Base-by-base conservation (phyloP, 129 eudicot species). In the Chrysanthemum lavandulifolium region DNA sequence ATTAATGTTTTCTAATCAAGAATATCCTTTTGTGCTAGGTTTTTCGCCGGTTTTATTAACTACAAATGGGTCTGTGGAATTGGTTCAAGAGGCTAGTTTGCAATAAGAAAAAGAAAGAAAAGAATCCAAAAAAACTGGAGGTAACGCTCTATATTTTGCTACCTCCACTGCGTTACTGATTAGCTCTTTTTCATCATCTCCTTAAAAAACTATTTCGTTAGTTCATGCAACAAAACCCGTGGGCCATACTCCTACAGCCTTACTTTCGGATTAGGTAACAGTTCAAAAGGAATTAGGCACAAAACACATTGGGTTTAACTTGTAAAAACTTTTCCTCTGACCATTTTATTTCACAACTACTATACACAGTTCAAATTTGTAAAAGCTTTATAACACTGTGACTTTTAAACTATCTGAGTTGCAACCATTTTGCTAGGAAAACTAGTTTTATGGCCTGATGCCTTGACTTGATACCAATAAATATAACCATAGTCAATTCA, bases 51-150 rank as follows among this genome's bases (percentile, higher is more conserved):
- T 10, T 72, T 54, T 45, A 58, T 52, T 61, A 73, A 45, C 56
- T 33, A 49, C 63, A 76, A 57, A 81, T 81, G 84, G 81, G 84
- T 65, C 29, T 73, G 45, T 75, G 85, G 75, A 40, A 56, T 71
- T 85, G 89, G 82, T 68, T 79, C 31, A 85, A 79, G 78, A 27
- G 12, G 27, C 55, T 79, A 21, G 11, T 82, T 55, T 40, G 82
- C 65, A 68, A 67, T 75, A 79, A 69, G 80, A 73, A 60, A 61
- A 67, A 68, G 61, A 84, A 85, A 68, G 53, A 48, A 9, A 55
- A 21, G 16, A 75, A 79, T 59, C 18, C 55, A n/a, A 68, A 76
- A 75, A 82, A 79, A 73, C 50, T 58, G 2, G 75, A 79, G 84
- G 89, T 81, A 74, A 16, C 16, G 0, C 67, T 13, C 15, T 36